phyloP scores from a whole-genome alignment of 179 eudicot species.

The Spergularia azorica region DNA sequence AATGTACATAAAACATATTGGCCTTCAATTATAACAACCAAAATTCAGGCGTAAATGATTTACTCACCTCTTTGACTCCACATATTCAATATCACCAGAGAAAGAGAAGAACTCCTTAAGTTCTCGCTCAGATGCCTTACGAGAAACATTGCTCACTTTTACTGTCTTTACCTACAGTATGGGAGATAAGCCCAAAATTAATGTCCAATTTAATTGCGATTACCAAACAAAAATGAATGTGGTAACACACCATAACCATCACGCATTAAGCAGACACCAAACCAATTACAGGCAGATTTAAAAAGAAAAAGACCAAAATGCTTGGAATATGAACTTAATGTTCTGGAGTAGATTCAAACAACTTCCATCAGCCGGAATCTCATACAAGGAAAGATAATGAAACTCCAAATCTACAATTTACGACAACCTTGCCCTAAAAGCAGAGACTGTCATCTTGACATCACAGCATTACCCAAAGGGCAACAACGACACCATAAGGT shows the following conservation, averaged over 20 bases:
- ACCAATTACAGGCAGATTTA: background rate
- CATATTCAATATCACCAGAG: conserved; percentile 81
- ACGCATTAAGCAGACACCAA: background rate
- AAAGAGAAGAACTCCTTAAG: conserved; percentile 89
- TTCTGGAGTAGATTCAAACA: background rate
- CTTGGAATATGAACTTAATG: background rate
- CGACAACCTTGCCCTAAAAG: background rate
- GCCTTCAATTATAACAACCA: conserved; percentile 8
- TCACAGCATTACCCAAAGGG: background rate
- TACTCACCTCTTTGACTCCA: conserved; percentile 75
- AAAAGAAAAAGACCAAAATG: background rate
- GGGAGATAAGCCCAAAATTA: conserved; percentile 1
- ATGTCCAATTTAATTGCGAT: background rate
- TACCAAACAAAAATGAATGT: background rate
- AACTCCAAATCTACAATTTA: background rate
- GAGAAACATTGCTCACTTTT: conserved; percentile 81
- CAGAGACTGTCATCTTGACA: background rate
- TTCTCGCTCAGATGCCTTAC: conserved; percentile 68
- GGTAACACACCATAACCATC: background rate
- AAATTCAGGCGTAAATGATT: background rate
- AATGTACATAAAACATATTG: conserved; percentile 4
- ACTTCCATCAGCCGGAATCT: background rate
- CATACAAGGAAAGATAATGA: conserved; percentile 1
- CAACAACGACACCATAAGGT: background rate
- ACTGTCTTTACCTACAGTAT: conserved; percentile 61